Evolutionary conservation across 352 stramenopile species (phyloP).

Genomic region (Phytophthora meadii): DNA sequence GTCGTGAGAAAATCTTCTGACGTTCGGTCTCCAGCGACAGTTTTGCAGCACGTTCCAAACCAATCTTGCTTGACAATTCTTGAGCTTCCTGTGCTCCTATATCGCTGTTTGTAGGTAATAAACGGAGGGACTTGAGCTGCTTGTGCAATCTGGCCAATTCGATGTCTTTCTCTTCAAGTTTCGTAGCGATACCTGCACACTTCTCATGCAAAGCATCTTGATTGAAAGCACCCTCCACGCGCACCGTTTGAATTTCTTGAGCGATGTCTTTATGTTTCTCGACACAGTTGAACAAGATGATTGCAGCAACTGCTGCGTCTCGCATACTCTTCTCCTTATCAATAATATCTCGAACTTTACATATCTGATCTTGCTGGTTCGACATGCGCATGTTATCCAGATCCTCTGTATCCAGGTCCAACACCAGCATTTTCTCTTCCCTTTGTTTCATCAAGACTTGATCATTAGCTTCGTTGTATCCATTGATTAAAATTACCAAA

Average conservation of each 20-base stretch:
- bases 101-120: background rate
- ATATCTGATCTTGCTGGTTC: slow-evolving; percentile 29
- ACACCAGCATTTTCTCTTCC: slow-evolving; percentile 26
- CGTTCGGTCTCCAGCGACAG: slow-evolving; percentile 25
- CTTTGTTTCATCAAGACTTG: slow-evolving; percentile 39
- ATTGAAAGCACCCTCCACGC: background rate
- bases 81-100: slow-evolving; percentile 16
- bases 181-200: slow-evolving; percentile 23
- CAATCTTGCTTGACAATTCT: slow-evolving; percentile 29
- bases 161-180: slow-evolving; percentile 27
- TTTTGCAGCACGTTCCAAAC: slow-evolving; percentile 24
- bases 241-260: slow-evolving; percentile 8
- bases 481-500: slow-evolving; percentile 10
- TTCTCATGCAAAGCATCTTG: slow-evolving; percentile 22
- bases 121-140: slow-evolving; percentile 22
- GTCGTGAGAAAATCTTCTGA: slow-evolving; percentile 29
- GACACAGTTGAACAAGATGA: slow-evolving; percentile 17
- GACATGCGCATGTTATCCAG: slow-evolving; percentile 13
- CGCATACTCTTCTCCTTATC: slow-evolving; percentile 27
- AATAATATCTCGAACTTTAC: slow-evolving; percentile 37
- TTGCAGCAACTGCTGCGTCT: slow-evolving; percentile 45
- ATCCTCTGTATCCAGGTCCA: slow-evolving; percentile 24
- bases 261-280: slow-evolving; percentile 5
- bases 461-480: slow-evolving; percentile 41
- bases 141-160: slow-evolving; percentile 22